phyloP scores from a whole-genome alignment of 148 eudicot species.

The Spergularia marina region DNA sequence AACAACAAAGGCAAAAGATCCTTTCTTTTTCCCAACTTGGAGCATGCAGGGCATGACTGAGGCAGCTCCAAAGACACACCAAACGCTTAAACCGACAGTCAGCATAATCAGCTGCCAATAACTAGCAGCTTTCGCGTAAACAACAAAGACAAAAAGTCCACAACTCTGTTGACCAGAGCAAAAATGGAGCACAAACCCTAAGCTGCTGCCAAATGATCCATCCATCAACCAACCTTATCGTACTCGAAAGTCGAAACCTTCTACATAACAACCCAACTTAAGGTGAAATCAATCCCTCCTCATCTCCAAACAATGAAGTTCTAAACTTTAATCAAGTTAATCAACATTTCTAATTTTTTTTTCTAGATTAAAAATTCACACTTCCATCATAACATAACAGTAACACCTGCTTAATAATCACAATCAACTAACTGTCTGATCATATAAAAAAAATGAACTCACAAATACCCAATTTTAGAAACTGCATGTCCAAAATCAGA shows the following conservation, averaged over 20 bases:
- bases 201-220: neutral
- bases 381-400: neutral
- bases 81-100: neutral
- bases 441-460: neutral
- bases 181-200: neutral
- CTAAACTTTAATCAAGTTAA: neutral
- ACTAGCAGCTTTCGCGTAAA: neutral
- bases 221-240: neutral
- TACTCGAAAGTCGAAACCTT: neutral
- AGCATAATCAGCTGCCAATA: neutral
- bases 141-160: neutral
- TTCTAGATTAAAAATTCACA: neutral
- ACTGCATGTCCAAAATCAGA: slow-evolving; percentile 1
- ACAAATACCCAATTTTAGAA: neutral
- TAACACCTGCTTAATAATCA: neutral
- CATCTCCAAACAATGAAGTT: no score
- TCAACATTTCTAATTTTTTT: neutral
- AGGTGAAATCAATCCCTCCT: no score
- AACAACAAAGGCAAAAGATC: neutral
- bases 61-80: neutral
- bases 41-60: neutral
- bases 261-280: no score
- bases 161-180: neutral
- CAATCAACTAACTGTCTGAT: neutral
- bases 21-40: neutral